Conservation (phyloP, 1,284 basidiomycete genomes). For the Fomitopsis pinicola region DNA sequence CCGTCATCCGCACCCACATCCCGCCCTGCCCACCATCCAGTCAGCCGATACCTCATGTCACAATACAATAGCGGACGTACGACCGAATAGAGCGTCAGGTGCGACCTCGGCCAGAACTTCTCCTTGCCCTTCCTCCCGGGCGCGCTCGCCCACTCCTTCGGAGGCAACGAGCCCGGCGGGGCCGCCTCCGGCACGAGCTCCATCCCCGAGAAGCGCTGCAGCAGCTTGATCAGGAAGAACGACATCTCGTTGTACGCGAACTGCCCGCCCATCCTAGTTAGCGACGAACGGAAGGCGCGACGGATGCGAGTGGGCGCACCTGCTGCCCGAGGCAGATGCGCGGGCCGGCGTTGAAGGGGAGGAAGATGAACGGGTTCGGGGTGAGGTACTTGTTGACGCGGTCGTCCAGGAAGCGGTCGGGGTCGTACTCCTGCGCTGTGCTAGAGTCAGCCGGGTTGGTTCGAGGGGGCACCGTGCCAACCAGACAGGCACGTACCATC, state of each 20-base stretch:
- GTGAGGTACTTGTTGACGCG: conserved; percentile 43
- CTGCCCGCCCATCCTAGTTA: not conserved
- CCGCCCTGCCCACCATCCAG: conserved; percentile 1
- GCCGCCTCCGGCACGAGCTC: conserved; percentile 16
- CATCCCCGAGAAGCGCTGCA: conserved; percentile 9
- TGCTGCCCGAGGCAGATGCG: conserved; percentile 57
- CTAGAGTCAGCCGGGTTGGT: not conserved
- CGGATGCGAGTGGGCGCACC: conserved; percentile 24
- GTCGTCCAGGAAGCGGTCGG: conserved; percentile 53
- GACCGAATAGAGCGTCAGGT: conserved; percentile 11
- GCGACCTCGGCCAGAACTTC: conserved; percentile 9
- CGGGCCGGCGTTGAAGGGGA: conserved; percentile 55
- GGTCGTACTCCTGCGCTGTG: conserved; percentile 47
- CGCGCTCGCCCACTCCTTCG: conserved; percentile 8
- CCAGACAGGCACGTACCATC: not conserved
- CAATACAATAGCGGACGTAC: not conserved
- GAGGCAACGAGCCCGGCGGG: conserved; percentile 9
- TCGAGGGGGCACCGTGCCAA: not conserved
- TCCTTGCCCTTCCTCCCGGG: conserved; percentile 8
- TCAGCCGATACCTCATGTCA: not conserved
- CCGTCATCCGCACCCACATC: conserved; percentile 9
- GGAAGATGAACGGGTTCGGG: conserved; percentile 54
- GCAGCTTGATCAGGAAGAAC: conserved; percentile 10
- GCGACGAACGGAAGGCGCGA: too few relatives aligned
- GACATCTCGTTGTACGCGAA: conserved; percentile 11